Conservation (phyloP, 805 yeast genomes). For the Wickerhamomyces chambardii region DNA sequence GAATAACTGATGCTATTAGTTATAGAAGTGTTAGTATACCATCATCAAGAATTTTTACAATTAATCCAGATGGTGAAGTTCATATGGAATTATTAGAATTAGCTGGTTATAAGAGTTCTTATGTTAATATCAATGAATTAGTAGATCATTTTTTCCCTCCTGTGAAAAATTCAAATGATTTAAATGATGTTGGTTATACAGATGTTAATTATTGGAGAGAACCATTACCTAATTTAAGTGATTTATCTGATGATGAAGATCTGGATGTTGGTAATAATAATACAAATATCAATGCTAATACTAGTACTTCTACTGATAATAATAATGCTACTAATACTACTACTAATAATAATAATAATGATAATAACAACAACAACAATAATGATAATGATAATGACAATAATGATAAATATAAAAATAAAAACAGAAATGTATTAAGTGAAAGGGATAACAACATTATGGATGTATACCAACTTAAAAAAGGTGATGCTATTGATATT, state of each 20-base stretch:
- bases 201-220: constrained; percentile 93
- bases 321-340: too few species aligned
- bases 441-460: constrained; percentile 4
- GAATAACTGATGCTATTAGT: constrained; percentile 93
- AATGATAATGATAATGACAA: constrained; percentile 18
- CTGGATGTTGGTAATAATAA: too few species aligned
- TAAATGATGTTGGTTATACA: constrained; percentile 43
- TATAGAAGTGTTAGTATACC: constrained; percentile 93
- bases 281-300: too few species aligned
- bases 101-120: constrained; percentile 86
- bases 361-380: too few species aligned
- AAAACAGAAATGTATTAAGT: too few species aligned
- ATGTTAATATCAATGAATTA: constrained; percentile 82
- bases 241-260: constrained; percentile 39
- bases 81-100: constrained; percentile 93
- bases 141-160: constrained; percentile 99
- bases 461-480: constrained; percentile 3
- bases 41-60: constrained; percentile 88
- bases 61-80: constrained; percentile 94
- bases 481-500: constrained; percentile 5
- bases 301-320: too few species aligned
- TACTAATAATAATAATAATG: too few species aligned
- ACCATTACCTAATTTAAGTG: constrained; percentile 57
- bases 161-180: constrained; percentile 24
- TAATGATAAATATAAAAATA: constrained; percentile 1